Evolutionary conservation across 108 stramenopile genomes (phyloP).

Genomic region (Fragilaria crotonensis): DNA sequence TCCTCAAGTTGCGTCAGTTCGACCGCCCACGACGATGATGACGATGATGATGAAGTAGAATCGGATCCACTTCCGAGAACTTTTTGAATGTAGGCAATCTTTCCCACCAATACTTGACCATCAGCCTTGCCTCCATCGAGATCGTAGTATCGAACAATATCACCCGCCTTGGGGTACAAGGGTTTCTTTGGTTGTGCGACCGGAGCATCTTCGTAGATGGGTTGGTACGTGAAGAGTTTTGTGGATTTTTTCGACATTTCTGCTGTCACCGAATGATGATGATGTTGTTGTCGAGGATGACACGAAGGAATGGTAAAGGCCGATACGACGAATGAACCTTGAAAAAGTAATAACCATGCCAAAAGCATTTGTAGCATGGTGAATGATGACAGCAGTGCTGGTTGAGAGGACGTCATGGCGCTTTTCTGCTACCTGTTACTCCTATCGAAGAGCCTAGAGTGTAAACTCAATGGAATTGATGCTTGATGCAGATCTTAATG

Average conservation of each 20-base stretch:
- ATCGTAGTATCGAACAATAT: conserved; percentile 75
- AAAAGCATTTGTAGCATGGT: too few relatives aligned
- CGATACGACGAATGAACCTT: too few relatives aligned
- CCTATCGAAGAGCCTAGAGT: too few relatives aligned
- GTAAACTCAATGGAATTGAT: too few relatives aligned
- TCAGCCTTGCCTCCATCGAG: conserved; percentile 62
- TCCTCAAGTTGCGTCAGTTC: conserved; percentile 75
- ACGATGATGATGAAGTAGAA: too few relatives aligned
- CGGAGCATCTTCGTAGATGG: background rate
- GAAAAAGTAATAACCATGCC: too few relatives aligned
- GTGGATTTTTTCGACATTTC: background rate
- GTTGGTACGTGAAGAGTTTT: background rate
- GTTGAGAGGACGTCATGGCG: too few relatives aligned
- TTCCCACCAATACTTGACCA: conserved; percentile 71
- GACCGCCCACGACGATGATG: conserved; percentile 36
- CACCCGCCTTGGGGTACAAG: conserved; percentile 58
- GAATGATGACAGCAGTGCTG: too few relatives aligned
- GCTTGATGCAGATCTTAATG: too few relatives aligned
- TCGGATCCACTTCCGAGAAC: conserved; percentile 15
- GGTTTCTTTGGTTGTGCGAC: conserved; percentile 10
- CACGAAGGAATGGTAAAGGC: too few relatives aligned
- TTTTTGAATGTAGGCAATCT: conserved; percentile 47
- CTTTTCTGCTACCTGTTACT: too few relatives aligned
- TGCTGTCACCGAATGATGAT: background rate
- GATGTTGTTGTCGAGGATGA: too few relatives aligned